Base-by-base conservation (phyloP, 768 basidiomycete genomes). In the Pleurotus salmoneostramineus region DNA sequence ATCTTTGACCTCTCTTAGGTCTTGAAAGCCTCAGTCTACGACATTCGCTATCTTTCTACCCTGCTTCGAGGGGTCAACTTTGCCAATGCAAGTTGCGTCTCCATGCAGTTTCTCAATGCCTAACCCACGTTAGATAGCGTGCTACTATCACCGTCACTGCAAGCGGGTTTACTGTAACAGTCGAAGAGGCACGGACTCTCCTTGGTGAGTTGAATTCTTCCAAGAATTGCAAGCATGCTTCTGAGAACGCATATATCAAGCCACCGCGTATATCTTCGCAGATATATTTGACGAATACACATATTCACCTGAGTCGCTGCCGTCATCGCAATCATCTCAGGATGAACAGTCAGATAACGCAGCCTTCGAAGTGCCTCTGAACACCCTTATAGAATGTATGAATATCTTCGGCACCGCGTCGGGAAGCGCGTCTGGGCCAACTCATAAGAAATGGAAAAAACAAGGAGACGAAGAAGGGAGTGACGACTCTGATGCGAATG, bases 321-420 rank as follows among this genome's bases (percentile, higher is more conserved):
- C 63, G 5, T 62, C 66, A 12, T 69, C 70, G 6, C 65, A 69
- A 57, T 58, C 63, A 44, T 66, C 65, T 17, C 66, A 71, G 7
- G 69, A 69, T 33, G 64, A 63, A 10, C 62, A 63, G 15, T 58
- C 55, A 7, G 70, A 75, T 21, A 78, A 74, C 55, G 70, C 75
- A 2, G 79, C 83, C 0, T 90, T 98, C 65, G 93, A 95, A 69
- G 81, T 99, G 57, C 89, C 89, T 2, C 82, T 99, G 40, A 82
- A 84, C 67, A 88, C 87, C 3, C 73, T 98, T 51, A 82, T 97
- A 60, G 94, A 97, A 62, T 95, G 92, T 65, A 77, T 99, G 34
- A 95, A 96, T 65, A 88, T 98, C 56, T 98, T 95, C 65, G 95
- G 96, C 32, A 91, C 93, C 8, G 91, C 89, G 1, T 78, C 82